A percentile compares a stretch with the other conserved stretches of the same genome.
phyloP scores from a whole-genome alignment of 164 flowering plant species.

The Saururus chinensis region DNA sequence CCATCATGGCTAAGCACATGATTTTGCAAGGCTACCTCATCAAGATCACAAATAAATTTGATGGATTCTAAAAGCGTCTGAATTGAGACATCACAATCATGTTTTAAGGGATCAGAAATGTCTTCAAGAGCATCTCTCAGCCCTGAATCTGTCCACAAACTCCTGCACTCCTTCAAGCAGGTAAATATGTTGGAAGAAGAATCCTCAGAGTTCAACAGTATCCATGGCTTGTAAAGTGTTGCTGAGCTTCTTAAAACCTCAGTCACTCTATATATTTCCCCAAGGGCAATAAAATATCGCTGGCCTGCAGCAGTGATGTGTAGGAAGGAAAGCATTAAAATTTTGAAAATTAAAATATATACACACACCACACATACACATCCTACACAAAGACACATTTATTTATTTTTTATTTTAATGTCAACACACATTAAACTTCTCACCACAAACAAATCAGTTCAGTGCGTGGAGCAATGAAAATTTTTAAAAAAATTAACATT shows the following conservation, averaged over 20 bases:
- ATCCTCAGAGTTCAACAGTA: constrained; percentile 23
- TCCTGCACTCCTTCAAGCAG: constrained; percentile 46
- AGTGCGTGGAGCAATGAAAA: no score
- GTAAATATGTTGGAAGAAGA: constrained; percentile 15
- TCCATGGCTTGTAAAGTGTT: constrained; percentile 71
- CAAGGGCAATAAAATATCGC: constrained; percentile 50
- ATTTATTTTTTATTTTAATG: no score
- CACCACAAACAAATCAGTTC: no score
- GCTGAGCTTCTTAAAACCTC: constrained; percentile 45
- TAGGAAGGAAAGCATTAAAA: background rate
- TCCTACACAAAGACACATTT: no score
- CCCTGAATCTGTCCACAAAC: constrained; percentile 62
- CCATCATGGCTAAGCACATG: constrained; percentile 20
- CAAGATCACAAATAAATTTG: constrained; percentile 32
- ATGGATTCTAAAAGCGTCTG: constrained; percentile 42
- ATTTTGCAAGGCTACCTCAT: constrained; percentile 29
- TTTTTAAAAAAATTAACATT: no score
- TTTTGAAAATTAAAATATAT: background rate
- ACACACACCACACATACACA: no score
- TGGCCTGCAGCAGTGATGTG: constrained; percentile 35
- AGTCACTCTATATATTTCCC: constrained; percentile 68
- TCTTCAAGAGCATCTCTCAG: constrained; percentile 50
- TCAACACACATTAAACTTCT: no score
- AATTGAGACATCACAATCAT: constrained; percentile 16
- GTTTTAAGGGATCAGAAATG: constrained; percentile 17